A percentile compares a stretch with the other conserved stretches of the same genome.
Evolutionary conservation across 2,329 filamentous ascomycete species (phyloP).

Genomic region (Trichophyton simii): DNA sequence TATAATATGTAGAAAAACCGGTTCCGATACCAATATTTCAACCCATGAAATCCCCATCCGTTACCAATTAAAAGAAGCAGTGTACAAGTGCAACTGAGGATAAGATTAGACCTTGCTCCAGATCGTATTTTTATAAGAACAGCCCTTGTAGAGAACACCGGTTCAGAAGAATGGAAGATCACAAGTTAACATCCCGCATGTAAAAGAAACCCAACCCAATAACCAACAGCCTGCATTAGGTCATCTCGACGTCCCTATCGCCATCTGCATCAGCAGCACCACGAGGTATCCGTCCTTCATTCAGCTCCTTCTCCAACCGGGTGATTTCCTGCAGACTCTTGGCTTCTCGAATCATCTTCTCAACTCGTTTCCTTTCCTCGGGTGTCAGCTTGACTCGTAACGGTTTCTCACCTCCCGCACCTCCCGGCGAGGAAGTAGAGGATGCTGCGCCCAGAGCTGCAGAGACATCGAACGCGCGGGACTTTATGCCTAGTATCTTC

Average conservation of each 20-base stretch:
- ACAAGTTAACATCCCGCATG: neutral
- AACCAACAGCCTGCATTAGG: constrained; percentile 15
- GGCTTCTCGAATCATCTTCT: constrained; percentile 77
- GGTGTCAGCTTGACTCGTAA: constrained; percentile 76
- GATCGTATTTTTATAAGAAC: neutral
- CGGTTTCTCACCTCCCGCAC: constrained; percentile 45
- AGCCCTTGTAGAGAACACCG: neutral
- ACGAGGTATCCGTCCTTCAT: constrained; percentile 72
- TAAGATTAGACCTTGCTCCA: neutral
- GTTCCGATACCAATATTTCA: no score
- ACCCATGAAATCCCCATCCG: neutral
- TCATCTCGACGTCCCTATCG: constrained; percentile 27
- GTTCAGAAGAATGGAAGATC: constrained; percentile 2
- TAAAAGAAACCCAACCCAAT: neutral
- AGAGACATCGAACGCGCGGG: constrained; percentile 54
- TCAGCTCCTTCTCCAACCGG: constrained; percentile 77
- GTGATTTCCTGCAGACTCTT: constrained; percentile 85
- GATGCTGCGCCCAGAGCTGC: constrained; percentile 27
- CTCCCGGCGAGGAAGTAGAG: constrained; percentile 18
- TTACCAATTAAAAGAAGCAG: neutral
- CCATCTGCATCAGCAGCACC: constrained; percentile 37
- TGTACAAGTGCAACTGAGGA: neutral
- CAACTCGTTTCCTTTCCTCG: constrained; percentile 70
- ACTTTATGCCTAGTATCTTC: constrained; percentile 77
- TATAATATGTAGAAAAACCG: neutral